Conservation (phyloP, 2,329 filamentous ascomycete genomes). For the Cladosporium sp. region DNA sequence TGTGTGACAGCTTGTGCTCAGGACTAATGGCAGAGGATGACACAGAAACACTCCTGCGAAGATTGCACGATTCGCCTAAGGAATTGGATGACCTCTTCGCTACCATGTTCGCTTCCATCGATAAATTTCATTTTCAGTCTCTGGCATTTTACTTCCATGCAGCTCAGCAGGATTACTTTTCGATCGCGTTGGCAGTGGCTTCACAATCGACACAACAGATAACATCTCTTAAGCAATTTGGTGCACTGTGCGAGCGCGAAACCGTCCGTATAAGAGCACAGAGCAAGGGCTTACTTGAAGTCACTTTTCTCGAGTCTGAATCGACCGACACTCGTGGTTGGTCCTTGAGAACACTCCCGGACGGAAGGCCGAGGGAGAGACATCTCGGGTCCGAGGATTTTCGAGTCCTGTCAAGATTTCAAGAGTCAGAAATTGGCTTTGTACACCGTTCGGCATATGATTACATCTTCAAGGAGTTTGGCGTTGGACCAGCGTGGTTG, state of each 20-base stretch:
- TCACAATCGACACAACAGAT: neutral
- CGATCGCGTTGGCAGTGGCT: neutral
- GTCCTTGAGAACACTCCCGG: too few relatives aligned
- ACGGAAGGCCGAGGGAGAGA: too few relatives aligned
- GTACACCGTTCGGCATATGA: slow-evolving; percentile 1
- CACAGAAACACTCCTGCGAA: neutral
- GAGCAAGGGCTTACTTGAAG: neutral
- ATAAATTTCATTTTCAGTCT: neutral
- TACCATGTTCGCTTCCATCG: neutral
- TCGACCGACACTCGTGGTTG: too few relatives aligned
- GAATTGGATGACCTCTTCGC: neutral
- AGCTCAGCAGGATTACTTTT: neutral
- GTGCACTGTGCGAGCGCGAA: neutral
- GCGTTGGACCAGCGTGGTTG: too few relatives aligned
- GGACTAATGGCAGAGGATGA: neutral
- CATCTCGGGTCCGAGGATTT: too few relatives aligned
- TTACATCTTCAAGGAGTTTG: too few relatives aligned
- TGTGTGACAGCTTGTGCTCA: neutral
- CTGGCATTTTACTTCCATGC: neutral
- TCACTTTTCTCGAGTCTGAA: too few relatives aligned
- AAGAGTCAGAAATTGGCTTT: neutral
- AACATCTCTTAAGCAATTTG: neutral
- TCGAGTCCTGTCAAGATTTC: too few relatives aligned
- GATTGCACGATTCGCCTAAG: neutral
- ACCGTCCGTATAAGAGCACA: neutral